Percentiles rank a stretch among this genome's conserved stretches.
These are phyloP conservation scores for Fusarium scirpi DNA, from an alignment of 2,329 filamentous ascomycete species.

Conservation along the genomic window DNA sequence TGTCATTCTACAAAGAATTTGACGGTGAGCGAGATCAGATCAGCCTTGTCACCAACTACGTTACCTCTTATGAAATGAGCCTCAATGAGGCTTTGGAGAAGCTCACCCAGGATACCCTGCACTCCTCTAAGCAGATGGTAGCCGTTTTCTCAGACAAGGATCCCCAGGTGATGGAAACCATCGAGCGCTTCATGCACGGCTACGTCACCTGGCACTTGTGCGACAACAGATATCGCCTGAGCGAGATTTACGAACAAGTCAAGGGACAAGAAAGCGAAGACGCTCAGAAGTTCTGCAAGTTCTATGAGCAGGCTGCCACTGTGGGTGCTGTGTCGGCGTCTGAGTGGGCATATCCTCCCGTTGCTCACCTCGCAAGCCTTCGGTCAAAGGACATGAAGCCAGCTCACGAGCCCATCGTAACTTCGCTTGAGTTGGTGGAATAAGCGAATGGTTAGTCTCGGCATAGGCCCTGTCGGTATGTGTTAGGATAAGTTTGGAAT, in stretches of 20 bases:
- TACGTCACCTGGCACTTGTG: constrained; percentile 1
- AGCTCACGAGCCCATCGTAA: background rate
- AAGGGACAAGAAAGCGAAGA: background rate
- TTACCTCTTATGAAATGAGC: background rate
- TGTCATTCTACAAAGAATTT: constrained; percentile 8
- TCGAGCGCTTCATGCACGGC: constrained; percentile 2
- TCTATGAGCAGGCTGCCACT: background rate
- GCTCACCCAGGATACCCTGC: background rate
- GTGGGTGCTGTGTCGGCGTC: background rate
- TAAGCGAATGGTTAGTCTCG: background rate
- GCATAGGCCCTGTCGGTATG: background rate
- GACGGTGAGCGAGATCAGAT: constrained; percentile 1
- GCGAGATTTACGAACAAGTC: background rate
- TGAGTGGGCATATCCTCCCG: background rate
- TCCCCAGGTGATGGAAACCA: constrained; percentile 4
- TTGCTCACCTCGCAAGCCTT: background rate
- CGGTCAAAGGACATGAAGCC: background rate
- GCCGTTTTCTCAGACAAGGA: constrained; percentile 2
- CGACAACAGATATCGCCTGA: background rate
- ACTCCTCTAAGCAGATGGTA: background rate
- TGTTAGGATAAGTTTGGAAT: background rate
- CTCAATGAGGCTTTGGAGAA: background rate
- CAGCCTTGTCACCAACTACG: constrained; percentile 1
- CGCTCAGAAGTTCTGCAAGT: background rate
- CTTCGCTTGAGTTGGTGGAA: background rate